Percentiles rank a stretch among this genome's conserved stretches.
Conservation (phyloP, 371 early-diverging fungal species). For the Mucor lusitanicus region DNA sequence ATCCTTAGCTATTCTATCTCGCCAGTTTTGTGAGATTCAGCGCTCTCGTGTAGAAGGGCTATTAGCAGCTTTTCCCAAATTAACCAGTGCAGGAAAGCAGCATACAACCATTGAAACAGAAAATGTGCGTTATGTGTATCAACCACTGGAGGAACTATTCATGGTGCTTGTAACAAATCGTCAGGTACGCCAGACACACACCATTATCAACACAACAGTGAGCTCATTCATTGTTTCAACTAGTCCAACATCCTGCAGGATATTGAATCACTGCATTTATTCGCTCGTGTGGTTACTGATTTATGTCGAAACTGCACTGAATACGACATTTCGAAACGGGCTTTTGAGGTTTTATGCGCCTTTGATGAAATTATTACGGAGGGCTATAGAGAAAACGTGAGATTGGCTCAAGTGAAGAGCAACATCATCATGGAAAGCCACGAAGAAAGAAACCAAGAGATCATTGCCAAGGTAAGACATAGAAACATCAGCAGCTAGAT, state of each 20-base stretch:
- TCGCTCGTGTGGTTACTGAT: slow-evolving; percentile 92
- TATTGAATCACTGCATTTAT: slow-evolving; percentile 90
- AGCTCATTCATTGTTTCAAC: not conserved
- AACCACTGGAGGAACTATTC: slow-evolving; percentile 94
- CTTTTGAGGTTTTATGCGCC: slow-evolving; percentile 88
- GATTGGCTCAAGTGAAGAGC: slow-evolving; percentile 83
- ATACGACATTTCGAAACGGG: slow-evolving; percentile 68
- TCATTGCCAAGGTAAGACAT: slow-evolving; percentile 77
- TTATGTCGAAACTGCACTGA: slow-evolving; percentile 85
- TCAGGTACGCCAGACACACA: slow-evolving; percentile 21
- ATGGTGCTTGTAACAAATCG: slow-evolving; percentile 89
- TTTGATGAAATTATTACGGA: slow-evolving; percentile 96
- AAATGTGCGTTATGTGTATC: slow-evolving; percentile 95
- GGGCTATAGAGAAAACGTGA: slow-evolving; percentile 85
- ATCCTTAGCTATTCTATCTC: slow-evolving; percentile 85
- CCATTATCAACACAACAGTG: too few species aligned
- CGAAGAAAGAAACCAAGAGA: slow-evolving; percentile 95
- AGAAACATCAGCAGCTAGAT: not conserved
- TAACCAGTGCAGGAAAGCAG: slow-evolving; percentile 90
- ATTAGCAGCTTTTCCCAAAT: slow-evolving; percentile 93
- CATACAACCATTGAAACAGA: slow-evolving; percentile 97
- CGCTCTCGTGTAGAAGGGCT: slow-evolving; percentile 95
- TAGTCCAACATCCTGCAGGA: slow-evolving; percentile 88
- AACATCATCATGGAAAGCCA: slow-evolving; percentile 96
- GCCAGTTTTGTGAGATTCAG: slow-evolving; percentile 96